These are phyloP conservation scores for Fusarium sp. DNA, from an alignment of 2,329 filamentous ascomycete genomes.

Conservation along the genomic window DNA sequence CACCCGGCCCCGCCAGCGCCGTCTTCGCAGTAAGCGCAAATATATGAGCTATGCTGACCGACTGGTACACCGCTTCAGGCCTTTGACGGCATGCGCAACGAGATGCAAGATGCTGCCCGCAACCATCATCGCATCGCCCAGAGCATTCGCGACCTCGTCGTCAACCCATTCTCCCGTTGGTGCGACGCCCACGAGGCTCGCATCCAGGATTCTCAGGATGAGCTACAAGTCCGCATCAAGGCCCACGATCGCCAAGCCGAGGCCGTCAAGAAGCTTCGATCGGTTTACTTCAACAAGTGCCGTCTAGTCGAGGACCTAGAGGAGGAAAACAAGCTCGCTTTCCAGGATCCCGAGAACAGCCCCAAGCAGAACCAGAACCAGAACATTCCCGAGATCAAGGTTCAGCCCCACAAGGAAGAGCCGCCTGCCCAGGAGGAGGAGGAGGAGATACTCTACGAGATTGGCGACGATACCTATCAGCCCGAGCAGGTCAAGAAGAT, in stretches of 20 bases:
- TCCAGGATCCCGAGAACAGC: slow-evolving; percentile 85
- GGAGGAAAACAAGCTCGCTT: slow-evolving; percentile 98
- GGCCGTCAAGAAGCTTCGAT: slow-evolving; percentile 89
- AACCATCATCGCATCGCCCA: slow-evolving; percentile 96
- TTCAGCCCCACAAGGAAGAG: slow-evolving; percentile 75
- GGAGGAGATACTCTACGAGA: slow-evolving; percentile 85
- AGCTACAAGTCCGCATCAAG: slow-evolving; percentile 91
- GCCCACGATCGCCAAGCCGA: slow-evolving; percentile 93
- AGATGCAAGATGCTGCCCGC: slow-evolving; percentile 91
- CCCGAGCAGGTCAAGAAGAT: slow-evolving; percentile 93
- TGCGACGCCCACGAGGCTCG: slow-evolving; percentile 93
- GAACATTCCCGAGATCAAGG: slow-evolving; percentile 86
- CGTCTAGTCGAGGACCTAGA: slow-evolving; percentile 95
- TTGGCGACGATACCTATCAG: slow-evolving; percentile 88
- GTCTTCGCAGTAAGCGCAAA: slow-evolving; percentile 5
- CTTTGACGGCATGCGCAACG: slow-evolving; percentile 90
- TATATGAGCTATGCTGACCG: slow-evolving; percentile 22
- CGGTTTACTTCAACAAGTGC: slow-evolving; percentile 99
- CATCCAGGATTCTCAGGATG: slow-evolving; percentile 93
- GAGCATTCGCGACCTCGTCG: slow-evolving; percentile 95
- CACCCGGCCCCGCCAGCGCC: slow-evolving; percentile 2
- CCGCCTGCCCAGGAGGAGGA: slow-evolving; percentile 69
- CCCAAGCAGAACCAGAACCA: slow-evolving; percentile 66
- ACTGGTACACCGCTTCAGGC: slow-evolving; percentile 66
- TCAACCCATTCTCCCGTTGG: slow-evolving; percentile 95